Evolutionary conservation across 2,329 filamentous ascomycete genomes (phyloP).

Genomic region (Ceratocystis alfenasii): DNA sequence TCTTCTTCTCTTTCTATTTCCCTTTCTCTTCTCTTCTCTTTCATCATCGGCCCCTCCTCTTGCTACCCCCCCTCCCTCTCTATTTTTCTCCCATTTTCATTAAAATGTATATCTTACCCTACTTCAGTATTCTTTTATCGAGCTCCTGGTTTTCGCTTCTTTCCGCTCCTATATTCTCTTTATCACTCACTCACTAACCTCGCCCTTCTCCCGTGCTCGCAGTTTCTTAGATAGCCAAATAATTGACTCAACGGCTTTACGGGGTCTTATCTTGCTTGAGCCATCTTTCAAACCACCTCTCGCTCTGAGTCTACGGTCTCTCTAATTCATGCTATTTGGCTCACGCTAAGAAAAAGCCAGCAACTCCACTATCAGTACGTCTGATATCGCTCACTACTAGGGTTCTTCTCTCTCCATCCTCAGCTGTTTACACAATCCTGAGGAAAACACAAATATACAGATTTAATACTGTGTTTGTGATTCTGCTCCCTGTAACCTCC

Average conservation of each 20-base stretch:
- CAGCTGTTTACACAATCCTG: background rate
- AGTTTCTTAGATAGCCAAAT: background rate
- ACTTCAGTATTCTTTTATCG: constrained; percentile 3
- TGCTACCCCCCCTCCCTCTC: background rate
- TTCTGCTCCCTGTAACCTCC: background rate
- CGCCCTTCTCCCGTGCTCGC: background rate
- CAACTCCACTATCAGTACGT: background rate
- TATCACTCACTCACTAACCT: background rate
- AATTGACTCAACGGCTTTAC: background rate
- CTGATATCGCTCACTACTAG: background rate
- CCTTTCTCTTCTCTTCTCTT: background rate
- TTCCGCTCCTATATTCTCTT: background rate
- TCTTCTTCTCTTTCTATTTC: background rate
- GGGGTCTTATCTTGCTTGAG: background rate
- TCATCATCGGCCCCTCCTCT: background rate
- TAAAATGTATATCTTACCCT: constrained; percentile 9
- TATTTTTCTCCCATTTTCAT: background rate
- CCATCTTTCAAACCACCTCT: background rate
- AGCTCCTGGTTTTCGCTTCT: background rate
- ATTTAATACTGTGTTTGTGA: background rate
- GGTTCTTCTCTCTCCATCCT: background rate
- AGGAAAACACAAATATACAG: background rate
- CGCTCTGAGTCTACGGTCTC: background rate
- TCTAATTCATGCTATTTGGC: background rate
- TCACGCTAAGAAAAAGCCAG: background rate